Evolutionary conservation across 345 rosid genomes (phyloP), one percentile per base, ranked within the genome.

Genomic region (Eutrema heterophyllum): DNA sequence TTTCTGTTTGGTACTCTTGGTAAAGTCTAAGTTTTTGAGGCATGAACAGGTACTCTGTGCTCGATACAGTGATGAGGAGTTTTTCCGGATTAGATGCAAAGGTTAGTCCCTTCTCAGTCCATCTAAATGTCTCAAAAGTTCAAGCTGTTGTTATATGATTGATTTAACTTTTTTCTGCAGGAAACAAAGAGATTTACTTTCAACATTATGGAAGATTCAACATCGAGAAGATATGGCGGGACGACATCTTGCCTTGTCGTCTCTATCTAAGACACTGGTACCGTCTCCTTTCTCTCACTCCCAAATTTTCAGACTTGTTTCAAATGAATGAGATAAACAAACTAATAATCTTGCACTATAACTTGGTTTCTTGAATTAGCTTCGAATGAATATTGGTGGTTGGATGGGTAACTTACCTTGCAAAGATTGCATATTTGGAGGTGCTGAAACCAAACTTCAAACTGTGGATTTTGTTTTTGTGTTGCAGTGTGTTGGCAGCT

Each of bases 181-280:
- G 96, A 74, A 82, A 85, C 81, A 84, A 87, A 78, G 97, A 88
- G 39, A 70, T 85, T 16, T 89, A 82, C 81, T 84, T 81, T 63
- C 86, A 90, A 72, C 86, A 84, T 44, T 95, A 86, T 57, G 97
- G 97, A 52, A 82, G 78, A 63, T 84, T 81, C 70, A 81, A 88
- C 83, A 88, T 93, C 26, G 75, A 89, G 2, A 88, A 86, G 84
- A 91, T 93, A 73, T 93, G 97, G 97, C 79, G 86, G 26, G 97
- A 91, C 61, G 97, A 91, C 53, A 82, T 89, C 72, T 87, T 91
- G 49, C 97, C 97, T 72, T 95, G 97, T 33, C 97, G 96, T 54
- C 76, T 84, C 71, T 95, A 95, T 79, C 89, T 95, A 64, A 84
- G 97, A 60, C 99, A 95, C 70, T 91, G 96, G 99, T 92, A 79